These are phyloP conservation scores for Pichia terricola DNA, from an alignment of 1,139 yeast genomes.

Conservation along the genomic window DNA sequence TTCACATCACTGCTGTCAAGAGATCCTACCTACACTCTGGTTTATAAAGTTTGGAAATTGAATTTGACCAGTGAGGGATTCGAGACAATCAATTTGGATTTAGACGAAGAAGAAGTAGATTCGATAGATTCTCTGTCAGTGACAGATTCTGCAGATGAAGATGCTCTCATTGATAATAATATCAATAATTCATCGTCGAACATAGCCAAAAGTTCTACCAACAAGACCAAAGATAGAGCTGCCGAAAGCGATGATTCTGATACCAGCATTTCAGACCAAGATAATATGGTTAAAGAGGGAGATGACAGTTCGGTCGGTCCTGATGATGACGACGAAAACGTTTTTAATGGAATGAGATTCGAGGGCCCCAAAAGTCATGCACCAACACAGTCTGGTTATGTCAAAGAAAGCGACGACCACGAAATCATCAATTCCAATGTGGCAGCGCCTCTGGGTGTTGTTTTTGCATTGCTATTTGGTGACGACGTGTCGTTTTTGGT, in stretches of 20 bases:
- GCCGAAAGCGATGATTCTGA: slow-evolving; percentile 12
- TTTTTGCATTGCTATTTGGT: slow-evolving; percentile 65
- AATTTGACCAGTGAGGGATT: slow-evolving; percentile 10
- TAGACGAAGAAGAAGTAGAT: slow-evolving; percentile 20
- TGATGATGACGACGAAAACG: slow-evolving; percentile 32
- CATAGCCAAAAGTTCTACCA: background rate
- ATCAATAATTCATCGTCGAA: background rate
- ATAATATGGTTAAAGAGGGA: slow-evolving; percentile 30
- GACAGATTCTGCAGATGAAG: slow-evolving; percentile 13
- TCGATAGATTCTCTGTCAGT: slow-evolving; percentile 16
- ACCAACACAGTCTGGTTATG: slow-evolving; percentile 42
- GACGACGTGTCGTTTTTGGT: slow-evolving; percentile 51
- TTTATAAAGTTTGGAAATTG: slow-evolving; percentile 49
- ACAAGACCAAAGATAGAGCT: background rate
- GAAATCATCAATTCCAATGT: slow-evolving; percentile 47
- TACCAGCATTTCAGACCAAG: slow-evolving; percentile 20
- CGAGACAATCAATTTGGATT: slow-evolving; percentile 14
- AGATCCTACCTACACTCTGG: slow-evolving; percentile 53
- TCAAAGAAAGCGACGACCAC: slow-evolving; percentile 49
- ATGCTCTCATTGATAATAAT: slow-evolving; percentile 11
- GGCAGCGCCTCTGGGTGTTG: slow-evolving; percentile 77
- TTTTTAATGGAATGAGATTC: slow-evolving; percentile 27
- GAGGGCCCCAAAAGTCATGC: slow-evolving; percentile 51
- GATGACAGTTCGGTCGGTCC: slow-evolving; percentile 5
- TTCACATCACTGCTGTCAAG: slow-evolving; percentile 68